Base-by-base conservation (phyloP, 23 red algal genomes). In the Pyropia yezoensis region DNA sequence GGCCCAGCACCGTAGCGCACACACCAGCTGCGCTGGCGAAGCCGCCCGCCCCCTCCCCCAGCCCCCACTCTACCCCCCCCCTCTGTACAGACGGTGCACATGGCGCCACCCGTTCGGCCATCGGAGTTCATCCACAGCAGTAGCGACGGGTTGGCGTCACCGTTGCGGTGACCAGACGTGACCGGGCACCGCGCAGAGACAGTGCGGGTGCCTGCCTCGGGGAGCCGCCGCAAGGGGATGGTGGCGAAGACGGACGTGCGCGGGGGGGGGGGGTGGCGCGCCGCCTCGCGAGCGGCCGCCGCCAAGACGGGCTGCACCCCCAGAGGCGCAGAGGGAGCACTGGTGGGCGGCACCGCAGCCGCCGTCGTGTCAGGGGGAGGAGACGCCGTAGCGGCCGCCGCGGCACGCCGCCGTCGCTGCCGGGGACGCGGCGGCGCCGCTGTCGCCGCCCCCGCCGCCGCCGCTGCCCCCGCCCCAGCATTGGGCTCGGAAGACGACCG, bases 71-170 rank as follows among this genome's bases (percentile, higher is more conserved):
- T n/a, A n/a, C 6, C 6, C 30, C 59, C 47, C 32, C 45, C 27
- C 56, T 73, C 66, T 16, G 33, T 24, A 83, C 83, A 89, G 13
- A 89, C 83, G 14, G 76, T 56, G 61, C 85, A 90, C 71, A 82
- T 59, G n/a, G 76, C 85, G 21, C 85, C 85, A 11, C 85, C 85
- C 7, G 75, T 72, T 18, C 56, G 33, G 28, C 75, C 76, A 50
- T 90, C 85, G 9, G 51, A 47, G 55, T 90, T 90, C 85, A 90
- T 90, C 85, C 85, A 90, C 11, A 90, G 53, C 17, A 90, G 65
- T 12, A 90, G 54, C n/a, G 54, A 65, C 7, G 75, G 85, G 39
- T 79, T 80, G 4, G 50, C 49, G 61, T 89, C 85, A 18, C 56
- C 57, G 29, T 82, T 53, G 15, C 52, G 57, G 49, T 82, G 75